phyloP scores from a whole-genome alignment of 1,139 yeast genomes.

The Saccharomyces hybrid region DNA sequence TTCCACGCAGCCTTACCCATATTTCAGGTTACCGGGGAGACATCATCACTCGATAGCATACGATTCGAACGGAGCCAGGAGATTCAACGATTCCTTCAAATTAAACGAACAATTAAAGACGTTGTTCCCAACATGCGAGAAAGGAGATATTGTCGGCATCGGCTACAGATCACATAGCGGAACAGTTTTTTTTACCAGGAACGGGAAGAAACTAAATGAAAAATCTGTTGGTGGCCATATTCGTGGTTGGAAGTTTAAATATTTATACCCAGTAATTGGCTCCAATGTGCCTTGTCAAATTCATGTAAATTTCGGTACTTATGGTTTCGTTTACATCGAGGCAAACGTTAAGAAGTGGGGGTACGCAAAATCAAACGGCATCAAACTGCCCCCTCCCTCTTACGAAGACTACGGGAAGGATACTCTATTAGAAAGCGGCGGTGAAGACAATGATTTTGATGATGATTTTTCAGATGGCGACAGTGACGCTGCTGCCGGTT shows the following conservation, averaged over 20 bases:
- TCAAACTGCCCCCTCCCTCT: conserved; percentile 65
- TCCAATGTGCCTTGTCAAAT: conserved; percentile 65
- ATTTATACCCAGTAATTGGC: conserved; percentile 85
- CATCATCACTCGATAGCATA: conserved; percentile 79
- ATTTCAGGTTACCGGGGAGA: conserved; percentile 68
- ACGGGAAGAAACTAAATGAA: conserved; percentile 62
- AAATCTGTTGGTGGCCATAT: conserved; percentile 66
- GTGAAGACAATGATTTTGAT: conserved; percentile 32
- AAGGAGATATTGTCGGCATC: conserved; percentile 60
- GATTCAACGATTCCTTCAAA: conserved; percentile 70
- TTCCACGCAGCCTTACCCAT: conserved; percentile 83
- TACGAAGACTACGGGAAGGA: conserved; percentile 46
- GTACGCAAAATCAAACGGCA: conserved; percentile 66
- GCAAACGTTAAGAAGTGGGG: conserved; percentile 90
- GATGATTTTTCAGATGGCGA: conserved; percentile 28
- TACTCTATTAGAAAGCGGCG: conserved; percentile 32
- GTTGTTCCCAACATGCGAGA: conserved; percentile 66
- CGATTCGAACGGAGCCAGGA: conserved; percentile 74
- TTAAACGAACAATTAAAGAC: conserved; percentile 44
- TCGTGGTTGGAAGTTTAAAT: conserved; percentile 70
- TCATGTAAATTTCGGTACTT: conserved; percentile 80
- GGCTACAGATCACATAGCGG: conserved; percentile 57
- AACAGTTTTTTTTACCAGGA: conserved; percentile 58
- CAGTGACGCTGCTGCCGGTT: conserved; percentile 26
- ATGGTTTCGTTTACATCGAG: conserved; percentile 89